Percentiles rank a stretch among this genome's conserved stretches.
phyloP scores from a whole-genome alignment of 2,329 filamentous ascomycete species.

The Niveomyces coronatus region DNA sequence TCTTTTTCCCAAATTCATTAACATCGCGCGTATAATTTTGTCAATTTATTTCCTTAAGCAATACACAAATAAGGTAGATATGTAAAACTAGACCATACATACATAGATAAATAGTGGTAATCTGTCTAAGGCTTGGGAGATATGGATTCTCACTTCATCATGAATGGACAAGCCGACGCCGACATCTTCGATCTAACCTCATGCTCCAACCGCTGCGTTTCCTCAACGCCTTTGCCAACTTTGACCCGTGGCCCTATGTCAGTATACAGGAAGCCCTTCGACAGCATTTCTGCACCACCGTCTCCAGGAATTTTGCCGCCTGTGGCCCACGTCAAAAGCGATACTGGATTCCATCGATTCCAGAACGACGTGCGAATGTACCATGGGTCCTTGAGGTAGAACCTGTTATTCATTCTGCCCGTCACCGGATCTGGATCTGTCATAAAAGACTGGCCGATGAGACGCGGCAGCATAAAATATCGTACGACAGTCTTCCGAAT shows the following conservation, averaged over 20 bases:
- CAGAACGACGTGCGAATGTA: conserved; percentile 50
- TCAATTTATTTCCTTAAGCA: too few relatives aligned
- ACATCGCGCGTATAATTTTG: too few relatives aligned
- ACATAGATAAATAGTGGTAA: too few relatives aligned
- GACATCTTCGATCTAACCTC: conserved; percentile 25
- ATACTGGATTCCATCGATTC: conserved; percentile 52
- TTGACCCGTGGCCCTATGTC: conserved; percentile 53
- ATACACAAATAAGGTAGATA: too few relatives aligned
- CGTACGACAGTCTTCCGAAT: conserved; percentile 46
- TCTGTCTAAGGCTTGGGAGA: too few relatives aligned
- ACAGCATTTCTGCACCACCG: conserved; percentile 25
- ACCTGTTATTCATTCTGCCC: conserved; percentile 36
- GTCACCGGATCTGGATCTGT: conserved; percentile 40
- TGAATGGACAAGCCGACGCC: conserved; percentile 34
- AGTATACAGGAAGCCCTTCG: conserved; percentile 42
- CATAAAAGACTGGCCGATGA: conserved; percentile 28
- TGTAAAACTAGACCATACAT: too few relatives aligned
- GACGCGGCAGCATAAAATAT: conserved; percentile 50
- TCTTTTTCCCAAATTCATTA: too few relatives aligned
- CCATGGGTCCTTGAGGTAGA: conserved; percentile 54
- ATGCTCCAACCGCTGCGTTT: conserved; percentile 23
- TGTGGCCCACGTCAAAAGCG: conserved; percentile 32
- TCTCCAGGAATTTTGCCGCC: conserved; percentile 38
- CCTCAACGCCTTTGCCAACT: conserved; percentile 35
- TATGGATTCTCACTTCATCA: neutral